Evolutionary conservation across 2,329 filamentous ascomycete species (phyloP), one percentile per base, ranked within the genome.

Genomic region (Colletotrichum coccodes): DNA sequence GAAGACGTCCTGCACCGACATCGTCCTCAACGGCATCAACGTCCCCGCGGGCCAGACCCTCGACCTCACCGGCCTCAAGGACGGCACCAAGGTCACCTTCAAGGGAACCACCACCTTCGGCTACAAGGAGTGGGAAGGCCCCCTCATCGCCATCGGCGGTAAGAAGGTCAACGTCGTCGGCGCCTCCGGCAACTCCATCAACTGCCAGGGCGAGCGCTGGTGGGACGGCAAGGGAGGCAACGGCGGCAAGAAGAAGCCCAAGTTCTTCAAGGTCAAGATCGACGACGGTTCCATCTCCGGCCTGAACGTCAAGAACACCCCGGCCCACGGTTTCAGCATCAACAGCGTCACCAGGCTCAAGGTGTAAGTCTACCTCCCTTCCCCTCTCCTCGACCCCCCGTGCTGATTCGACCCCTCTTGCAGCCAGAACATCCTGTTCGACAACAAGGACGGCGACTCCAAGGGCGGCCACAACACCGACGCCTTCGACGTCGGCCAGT

Each of bases 71-170:
- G 79, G 81, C 32, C 81, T 90, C 44, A 82, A 81, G 1, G 75
- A 78, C 21, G 85, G 84, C 70, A 88, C 87, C 64, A 18, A 83
- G 77, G 61, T 71, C 70, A 87, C 86, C 73, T 92, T 92, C 78
- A 78, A 87, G 68, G 91, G 91, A 44, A 87, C 83, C 21, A 92
- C 90, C 23, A 89, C 86, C 64, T 93, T 90, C 74, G 90, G 83
- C 23, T 92, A 91, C 80, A 82, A 88, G 71, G 87, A 91, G 74
- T 92, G 90, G 90, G 77, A 78, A 1, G 90, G 91, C 0, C 90
- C 90, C 54, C 82, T 93, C 12, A 84, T 93, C 73, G 83, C 84
- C 32, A 82, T 92, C 70, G 86, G 86, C 1, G 91, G 90, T 42
- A 86, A 79, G 38, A 80, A 82, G 70, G 83, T 91, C 72, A 84